Conservation (phyloP, 2,329 filamentous ascomycete genomes). For the Ascochyta pisi region DNA sequence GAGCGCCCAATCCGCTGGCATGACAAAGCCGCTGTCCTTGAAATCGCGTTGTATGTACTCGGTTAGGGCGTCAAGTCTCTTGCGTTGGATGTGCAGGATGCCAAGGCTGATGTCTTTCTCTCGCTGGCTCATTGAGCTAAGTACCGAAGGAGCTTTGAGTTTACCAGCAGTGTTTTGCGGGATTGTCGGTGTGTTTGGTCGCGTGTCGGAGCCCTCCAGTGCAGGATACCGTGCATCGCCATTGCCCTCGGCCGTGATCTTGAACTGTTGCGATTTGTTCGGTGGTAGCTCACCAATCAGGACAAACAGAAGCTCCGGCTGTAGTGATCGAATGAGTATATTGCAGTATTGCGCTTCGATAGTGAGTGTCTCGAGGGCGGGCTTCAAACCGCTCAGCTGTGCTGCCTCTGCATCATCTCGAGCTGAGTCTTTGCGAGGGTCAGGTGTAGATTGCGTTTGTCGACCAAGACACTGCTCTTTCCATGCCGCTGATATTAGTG, state of each 20-base stretch:
- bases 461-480: slow-evolving; percentile 50
- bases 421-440: slow-evolving; percentile 18
- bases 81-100: slow-evolving; percentile 57
- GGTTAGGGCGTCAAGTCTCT: slow-evolving; percentile 56
- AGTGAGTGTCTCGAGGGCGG: slow-evolving; percentile 52
- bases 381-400: slow-evolving; percentile 20
- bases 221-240: slow-evolving; percentile 51
- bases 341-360: slow-evolving; percentile 56
- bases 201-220: slow-evolving; percentile 9
- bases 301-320: slow-evolving; percentile 56
- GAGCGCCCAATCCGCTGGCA: slow-evolving; percentile 53
- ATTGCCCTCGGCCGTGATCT: slow-evolving; percentile 53
- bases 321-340: slow-evolving; percentile 55
- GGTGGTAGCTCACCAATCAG: slow-evolving; percentile 58
- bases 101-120: slow-evolving; percentile 48
- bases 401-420: slow-evolving; percentile 16
- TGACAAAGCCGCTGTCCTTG: slow-evolving; percentile 54
- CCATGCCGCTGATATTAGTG: slow-evolving; percentile 58
- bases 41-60: slow-evolving; percentile 54
- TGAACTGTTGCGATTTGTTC: slow-evolving; percentile 47
- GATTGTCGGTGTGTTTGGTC: slow-evolving; percentile 6
- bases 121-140: slow-evolving; percentile 47
- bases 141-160: slow-evolving; percentile 39
- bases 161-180: slow-evolving; percentile 21
- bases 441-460: slow-evolving; percentile 21